These are phyloP conservation scores for Leishmania guyanensis DNA, from an alignment of 208 protist genomes.

Conservation along the genomic window DNA sequence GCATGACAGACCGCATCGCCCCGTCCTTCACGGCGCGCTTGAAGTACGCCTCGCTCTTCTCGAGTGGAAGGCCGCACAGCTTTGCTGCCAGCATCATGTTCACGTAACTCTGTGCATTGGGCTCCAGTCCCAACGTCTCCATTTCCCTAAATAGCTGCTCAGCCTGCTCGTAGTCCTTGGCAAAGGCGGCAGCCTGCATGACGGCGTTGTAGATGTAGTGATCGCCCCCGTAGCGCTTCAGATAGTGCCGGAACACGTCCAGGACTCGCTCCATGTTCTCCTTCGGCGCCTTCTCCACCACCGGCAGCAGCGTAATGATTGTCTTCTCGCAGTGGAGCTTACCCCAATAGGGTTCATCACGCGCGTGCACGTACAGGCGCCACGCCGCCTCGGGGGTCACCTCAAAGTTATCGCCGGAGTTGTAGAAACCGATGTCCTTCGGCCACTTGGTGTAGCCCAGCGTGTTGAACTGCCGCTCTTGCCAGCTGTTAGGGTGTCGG, in stretches of 20 bases:
- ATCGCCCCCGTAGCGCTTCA: conserved; percentile 88
- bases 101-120: conserved; percentile 89
- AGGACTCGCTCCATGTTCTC: conserved; percentile 71
- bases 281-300: conserved; percentile 71
- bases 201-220: conserved; percentile 93
- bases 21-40: conserved; percentile 61
- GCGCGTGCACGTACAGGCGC: conserved; percentile 64
- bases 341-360: conserved; percentile 80
- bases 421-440: conserved; percentile 91
- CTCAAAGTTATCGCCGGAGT: conserved; percentile 91
- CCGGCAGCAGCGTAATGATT: conserved; percentile 79
- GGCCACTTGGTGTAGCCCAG: conserved; percentile 91
- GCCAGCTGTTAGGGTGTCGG: conserved; percentile 85
- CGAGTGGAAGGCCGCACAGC: conserved; percentile 53
- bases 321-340: conserved; percentile 84
- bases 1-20: conserved; percentile 72
- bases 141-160: conserved; percentile 78
- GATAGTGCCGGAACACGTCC: conserved; percentile 81
- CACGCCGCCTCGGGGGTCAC: conserved; percentile 82
- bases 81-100: conserved; percentile 91
- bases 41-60: conserved; percentile 77
- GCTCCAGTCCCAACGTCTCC: conserved; percentile 67
- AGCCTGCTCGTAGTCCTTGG: conserved; percentile 68
- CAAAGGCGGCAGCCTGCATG: conserved; percentile 90
- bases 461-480: conserved; percentile 80